Evolutionary conservation across 345 rosid species (phyloP).

Genomic region (Anacardium occidentale): DNA sequence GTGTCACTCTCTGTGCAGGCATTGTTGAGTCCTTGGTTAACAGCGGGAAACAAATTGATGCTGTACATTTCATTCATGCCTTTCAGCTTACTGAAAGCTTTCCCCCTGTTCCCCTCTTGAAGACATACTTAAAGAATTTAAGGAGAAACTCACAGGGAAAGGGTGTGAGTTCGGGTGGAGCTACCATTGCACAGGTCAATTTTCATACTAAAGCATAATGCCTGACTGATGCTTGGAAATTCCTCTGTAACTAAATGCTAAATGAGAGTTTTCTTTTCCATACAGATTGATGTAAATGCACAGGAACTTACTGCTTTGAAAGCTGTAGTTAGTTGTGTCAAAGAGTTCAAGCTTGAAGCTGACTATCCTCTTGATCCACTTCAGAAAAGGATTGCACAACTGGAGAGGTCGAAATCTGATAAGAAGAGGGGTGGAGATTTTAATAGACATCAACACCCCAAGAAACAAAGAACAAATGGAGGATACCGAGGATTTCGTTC

Average conservation of each 20-base stretch:
- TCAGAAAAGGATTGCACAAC: slow-evolving; percentile 48
- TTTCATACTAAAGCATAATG: slow-evolving; percentile 3
- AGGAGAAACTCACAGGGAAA: slow-evolving; percentile 58
- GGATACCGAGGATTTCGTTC: slow-evolving; percentile 39
- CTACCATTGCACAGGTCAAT: slow-evolving; percentile 39
- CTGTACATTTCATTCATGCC: slow-evolving; percentile 49
- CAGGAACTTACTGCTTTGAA: slow-evolving; percentile 54
- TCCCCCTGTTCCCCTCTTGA: slow-evolving; percentile 55
- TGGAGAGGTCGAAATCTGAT: slow-evolving; percentile 47
- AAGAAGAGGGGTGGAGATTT: slow-evolving; percentile 43
- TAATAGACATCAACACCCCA: slow-evolving; percentile 36
- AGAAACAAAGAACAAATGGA: slow-evolving; percentile 38
- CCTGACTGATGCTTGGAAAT: not conserved
- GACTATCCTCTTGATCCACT: slow-evolving; percentile 58
- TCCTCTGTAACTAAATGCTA: slow-evolving; percentile 9
- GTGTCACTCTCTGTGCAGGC: slow-evolving; percentile 34
- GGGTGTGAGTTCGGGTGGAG: slow-evolving; percentile 31
- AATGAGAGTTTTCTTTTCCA: not conserved
- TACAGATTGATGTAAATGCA: slow-evolving; percentile 45
- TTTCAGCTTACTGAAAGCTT: slow-evolving; percentile 51
- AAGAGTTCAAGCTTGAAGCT: slow-evolving; percentile 52
- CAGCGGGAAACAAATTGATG: slow-evolving; percentile 53
- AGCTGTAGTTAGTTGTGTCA: slow-evolving; percentile 48
- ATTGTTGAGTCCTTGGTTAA: slow-evolving; percentile 44
- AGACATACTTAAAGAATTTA: slow-evolving; percentile 50